These are phyloP conservation scores for Talaromyces thailandensis DNA, from an alignment of 495 filamentous ascomycete species.

Conservation along the genomic window DNA sequence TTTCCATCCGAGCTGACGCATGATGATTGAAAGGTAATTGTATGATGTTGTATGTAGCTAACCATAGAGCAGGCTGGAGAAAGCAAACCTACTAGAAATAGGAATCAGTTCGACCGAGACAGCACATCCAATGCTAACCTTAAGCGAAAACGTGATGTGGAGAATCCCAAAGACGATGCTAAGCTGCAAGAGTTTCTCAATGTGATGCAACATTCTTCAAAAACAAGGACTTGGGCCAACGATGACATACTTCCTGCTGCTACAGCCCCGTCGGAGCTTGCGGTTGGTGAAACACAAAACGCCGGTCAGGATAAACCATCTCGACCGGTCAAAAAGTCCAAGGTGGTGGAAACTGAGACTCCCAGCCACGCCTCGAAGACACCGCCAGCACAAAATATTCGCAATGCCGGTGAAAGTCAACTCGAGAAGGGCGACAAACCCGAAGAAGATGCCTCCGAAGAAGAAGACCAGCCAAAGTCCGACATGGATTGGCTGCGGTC, in stretches of 20 bases:
- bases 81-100: neutral
- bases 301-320: conserved; percentile 29
- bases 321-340: conserved; percentile 33
- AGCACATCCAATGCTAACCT: conserved; percentile 17
- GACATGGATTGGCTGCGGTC: conserved; percentile 93
- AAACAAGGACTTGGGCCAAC: conserved; percentile 59
- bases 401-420: conserved; percentile 11
- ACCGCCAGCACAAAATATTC: neutral
- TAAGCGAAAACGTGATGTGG: conserved; percentile 50
- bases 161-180: conserved; percentile 46
- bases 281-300: conserved; percentile 16
- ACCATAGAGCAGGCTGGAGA: conserved; percentile 4
- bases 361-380: neutral
- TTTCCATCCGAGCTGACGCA: conserved; percentile 32
- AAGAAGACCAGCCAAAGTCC: conserved; percentile 19
- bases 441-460: conserved; percentile 13
- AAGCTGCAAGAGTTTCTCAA: conserved; percentile 84
- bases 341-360: conserved; percentile 14
- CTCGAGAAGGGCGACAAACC: conserved; percentile 11
- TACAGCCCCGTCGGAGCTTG: neutral
- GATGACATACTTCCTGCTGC: conserved; percentile 35
- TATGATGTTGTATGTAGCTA: conserved; percentile 12
- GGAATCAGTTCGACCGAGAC: conserved; percentile 11
- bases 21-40: conserved; percentile 29
- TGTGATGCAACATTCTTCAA: conserved; percentile 64